Conservation (phyloP, 257 asterid genomes). For the Parsonsia alboflavescens region DNA sequence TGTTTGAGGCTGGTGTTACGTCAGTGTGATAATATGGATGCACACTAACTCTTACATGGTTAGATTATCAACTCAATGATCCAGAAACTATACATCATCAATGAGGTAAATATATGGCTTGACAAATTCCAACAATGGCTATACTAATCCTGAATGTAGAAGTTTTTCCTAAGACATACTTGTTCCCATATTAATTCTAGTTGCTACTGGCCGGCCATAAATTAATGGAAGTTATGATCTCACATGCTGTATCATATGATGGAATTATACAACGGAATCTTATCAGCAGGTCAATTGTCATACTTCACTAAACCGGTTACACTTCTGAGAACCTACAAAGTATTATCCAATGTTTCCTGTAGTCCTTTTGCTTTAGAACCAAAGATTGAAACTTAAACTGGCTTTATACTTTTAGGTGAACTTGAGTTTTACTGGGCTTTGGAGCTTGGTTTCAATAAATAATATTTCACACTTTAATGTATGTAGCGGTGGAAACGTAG, state of each 20-base stretch:
- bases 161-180: background rate
- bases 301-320: background rate
- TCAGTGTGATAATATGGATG: too few relatives aligned
- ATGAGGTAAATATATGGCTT: background rate
- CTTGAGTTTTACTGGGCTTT: background rate
- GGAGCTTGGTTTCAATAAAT: background rate
- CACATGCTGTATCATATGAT: background rate
- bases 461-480: background rate
- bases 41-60: background rate
- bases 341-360: background rate
- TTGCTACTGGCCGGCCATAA: too few relatives aligned
- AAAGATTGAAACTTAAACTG: background rate
- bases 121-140: background rate
- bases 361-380: too few relatives aligned
- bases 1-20: background rate
- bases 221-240: background rate
- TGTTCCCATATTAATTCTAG: too few relatives aligned
- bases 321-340: background rate
- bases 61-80: too few relatives aligned
- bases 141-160: background rate
- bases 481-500: background rate
- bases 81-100: background rate
- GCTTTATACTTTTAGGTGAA: background rate
- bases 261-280: background rate
- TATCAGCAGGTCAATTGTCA: background rate